Evolutionary conservation across 1,284 basidiomycete species (phyloP), one percentile per base, ranked within the genome.

Genomic region (Leccinum pseudoinsigne): DNA sequence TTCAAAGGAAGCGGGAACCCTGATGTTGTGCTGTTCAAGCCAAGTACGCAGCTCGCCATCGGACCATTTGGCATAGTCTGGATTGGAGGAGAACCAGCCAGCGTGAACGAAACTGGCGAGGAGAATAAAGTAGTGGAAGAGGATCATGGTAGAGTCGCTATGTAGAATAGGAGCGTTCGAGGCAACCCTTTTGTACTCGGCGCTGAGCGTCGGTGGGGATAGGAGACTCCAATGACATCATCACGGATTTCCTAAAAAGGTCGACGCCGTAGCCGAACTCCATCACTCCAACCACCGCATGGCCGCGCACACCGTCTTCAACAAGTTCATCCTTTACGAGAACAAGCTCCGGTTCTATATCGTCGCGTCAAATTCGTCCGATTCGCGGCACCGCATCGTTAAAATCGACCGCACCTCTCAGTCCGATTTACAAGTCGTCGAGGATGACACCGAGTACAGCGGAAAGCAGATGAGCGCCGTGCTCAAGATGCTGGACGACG

Each of bases 401-500:
- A 97, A 95, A 80, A 90, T 98, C 59, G 94, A 98, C 76, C 83
- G 95, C 28, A 94, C 92, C 0, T 84, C 87, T 0, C 87, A 88
- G 62, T 85, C 87, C 42, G 87, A 90, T 65, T 81, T 97, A 3
- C 78, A 79, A 34, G 86, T 97, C 4, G 83, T 92, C 11, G 94
- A 97, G 69, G 96, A 97, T 76, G 87, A 92, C 57, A 87, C 88
- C 0, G 86, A 94, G 36, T 99, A 99, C 75, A 93, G 87, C 53
- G 88, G 90, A 12, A 89, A 88, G 70, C 92, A 99, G 78, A 92
- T 98, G 83, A 91, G 86, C 58, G 87, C 89, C 42, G 87, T 98
- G 78, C 82, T 98, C 67, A 93, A 93, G 75, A 97, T 96, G 92
- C 83, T 99, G 14, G 92, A 95, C 65, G 95, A 98, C 70, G 95